Conservation (phyloP, 2,329 filamentous ascomycete species). For the Daldinia sp. region DNA sequence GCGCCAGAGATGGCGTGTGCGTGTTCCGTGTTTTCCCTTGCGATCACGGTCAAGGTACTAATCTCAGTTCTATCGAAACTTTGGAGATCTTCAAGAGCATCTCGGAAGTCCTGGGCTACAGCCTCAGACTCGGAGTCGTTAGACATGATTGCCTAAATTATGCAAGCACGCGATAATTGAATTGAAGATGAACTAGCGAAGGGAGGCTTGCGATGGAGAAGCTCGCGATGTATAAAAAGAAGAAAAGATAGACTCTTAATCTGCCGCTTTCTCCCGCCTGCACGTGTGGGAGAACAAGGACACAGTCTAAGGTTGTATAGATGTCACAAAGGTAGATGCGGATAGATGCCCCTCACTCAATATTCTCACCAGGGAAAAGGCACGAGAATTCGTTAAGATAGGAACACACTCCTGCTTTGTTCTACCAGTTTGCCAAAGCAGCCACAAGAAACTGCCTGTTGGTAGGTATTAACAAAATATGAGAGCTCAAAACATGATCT, state of each 20-base stretch:
- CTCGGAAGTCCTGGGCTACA: slow-evolving; percentile 93
- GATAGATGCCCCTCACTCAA: slow-evolving; percentile 37
- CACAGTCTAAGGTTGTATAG: slow-evolving; percentile 22
- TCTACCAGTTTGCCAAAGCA: slow-evolving; percentile 36
- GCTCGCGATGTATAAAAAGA: slow-evolving; percentile 7
- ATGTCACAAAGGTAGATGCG: slow-evolving; percentile 39
- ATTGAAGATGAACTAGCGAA: slow-evolving; percentile 12
- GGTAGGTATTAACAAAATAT: slow-evolving; percentile 33
- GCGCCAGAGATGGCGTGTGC: slow-evolving; percentile 91
- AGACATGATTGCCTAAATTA: slow-evolving; percentile 51
- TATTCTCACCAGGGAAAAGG: slow-evolving; percentile 41
- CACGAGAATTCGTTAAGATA: slow-evolving; percentile 40
- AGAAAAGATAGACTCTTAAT: neutral
- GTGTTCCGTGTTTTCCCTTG: slow-evolving; percentile 95
- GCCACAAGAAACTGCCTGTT: slow-evolving; percentile 30
- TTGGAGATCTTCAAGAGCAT: slow-evolving; percentile 89
- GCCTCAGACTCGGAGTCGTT: slow-evolving; percentile 72
- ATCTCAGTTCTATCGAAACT: slow-evolving; percentile 95
- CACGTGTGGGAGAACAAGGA: slow-evolving; percentile 26
- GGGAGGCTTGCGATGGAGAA: slow-evolving; percentile 8
- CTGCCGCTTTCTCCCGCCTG: slow-evolving; percentile 8
- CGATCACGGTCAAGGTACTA: slow-evolving; percentile 95
- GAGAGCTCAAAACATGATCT: slow-evolving; percentile 26
- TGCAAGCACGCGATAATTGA: slow-evolving; percentile 31
- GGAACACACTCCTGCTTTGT: slow-evolving; percentile 35